Evolutionary conservation across 2,329 filamentous ascomycete species (phyloP).

Genomic region (Beauveria bassiana): DNA sequence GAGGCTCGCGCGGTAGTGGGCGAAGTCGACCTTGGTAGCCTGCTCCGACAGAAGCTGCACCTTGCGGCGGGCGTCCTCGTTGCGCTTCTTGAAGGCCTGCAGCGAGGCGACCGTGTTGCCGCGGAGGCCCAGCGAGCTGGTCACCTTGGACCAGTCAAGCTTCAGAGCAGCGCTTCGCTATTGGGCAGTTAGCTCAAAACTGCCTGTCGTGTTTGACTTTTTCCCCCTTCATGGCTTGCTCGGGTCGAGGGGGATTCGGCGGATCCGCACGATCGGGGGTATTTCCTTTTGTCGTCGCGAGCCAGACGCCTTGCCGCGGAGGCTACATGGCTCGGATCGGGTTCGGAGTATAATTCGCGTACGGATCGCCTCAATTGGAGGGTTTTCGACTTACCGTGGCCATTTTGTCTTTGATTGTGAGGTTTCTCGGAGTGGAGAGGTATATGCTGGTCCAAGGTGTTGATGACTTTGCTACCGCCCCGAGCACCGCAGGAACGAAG

Average conservation of each 20-base stretch:
- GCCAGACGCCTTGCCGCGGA: neutral
- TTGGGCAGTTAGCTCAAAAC: slow-evolving; percentile 13
- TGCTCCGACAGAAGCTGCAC: slow-evolving; percentile 76
- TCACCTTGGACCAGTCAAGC: slow-evolving; percentile 97
- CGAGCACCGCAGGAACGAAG: slow-evolving; percentile 18
- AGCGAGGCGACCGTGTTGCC: slow-evolving; percentile 89
- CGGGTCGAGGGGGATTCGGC: slow-evolving; percentile 12
- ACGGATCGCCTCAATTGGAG: slow-evolving; percentile 20
- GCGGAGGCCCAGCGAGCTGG: slow-evolving; percentile 88
- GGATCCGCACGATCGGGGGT: slow-evolving; percentile 3
- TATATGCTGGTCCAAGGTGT: slow-evolving; percentile 37
- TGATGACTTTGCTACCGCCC: slow-evolving; percentile 38
- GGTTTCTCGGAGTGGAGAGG: slow-evolving; percentile 41
- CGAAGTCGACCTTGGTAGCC: slow-evolving; percentile 83
- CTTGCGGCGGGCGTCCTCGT: slow-evolving; percentile 96
- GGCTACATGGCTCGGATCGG: neutral
- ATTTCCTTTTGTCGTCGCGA: neutral
- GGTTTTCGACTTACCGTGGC: slow-evolving; percentile 53
- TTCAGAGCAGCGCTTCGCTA: slow-evolving; percentile 98
- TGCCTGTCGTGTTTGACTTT: neutral
- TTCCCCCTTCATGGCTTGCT: neutral
- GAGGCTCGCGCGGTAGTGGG: slow-evolving; percentile 80
- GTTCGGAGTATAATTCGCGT: slow-evolving; percentile 1
- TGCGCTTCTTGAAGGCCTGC: slow-evolving; percentile 98
- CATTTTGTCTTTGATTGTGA: slow-evolving; percentile 51